These are phyloP conservation scores for Coffea eugenioides DNA, from an alignment of 257 asterid species.

Conservation along the genomic window DNA sequence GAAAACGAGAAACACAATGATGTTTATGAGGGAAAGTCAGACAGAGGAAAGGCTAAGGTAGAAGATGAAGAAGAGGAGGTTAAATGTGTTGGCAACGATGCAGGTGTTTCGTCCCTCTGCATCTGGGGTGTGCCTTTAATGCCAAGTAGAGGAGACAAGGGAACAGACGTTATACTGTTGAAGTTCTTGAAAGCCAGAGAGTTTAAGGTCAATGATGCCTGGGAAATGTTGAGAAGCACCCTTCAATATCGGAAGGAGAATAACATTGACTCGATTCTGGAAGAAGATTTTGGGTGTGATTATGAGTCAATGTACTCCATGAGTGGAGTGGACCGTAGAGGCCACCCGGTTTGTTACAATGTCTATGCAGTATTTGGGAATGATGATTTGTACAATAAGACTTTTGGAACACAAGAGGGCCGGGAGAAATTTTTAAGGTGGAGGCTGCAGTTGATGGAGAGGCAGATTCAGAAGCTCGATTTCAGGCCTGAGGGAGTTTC, in stretches of 20 bases:
- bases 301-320: constrained; percentile 31
- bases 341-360: constrained; percentile 64
- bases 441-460: constrained; percentile 67
- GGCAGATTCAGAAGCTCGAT: constrained; percentile 51
- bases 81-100: constrained; percentile 3
- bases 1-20: no score
- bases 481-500: constrained; percentile 43
- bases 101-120: constrained; percentile 19
- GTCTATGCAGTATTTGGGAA: constrained; percentile 51
- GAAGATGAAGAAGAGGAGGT: constrained; percentile 12
- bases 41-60: background rate
- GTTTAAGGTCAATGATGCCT: constrained; percentile 45
- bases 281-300: constrained; percentile 53
- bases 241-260: constrained; percentile 52
- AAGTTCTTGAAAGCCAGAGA: constrained; percentile 60
- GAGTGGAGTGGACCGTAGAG: constrained; percentile 49
- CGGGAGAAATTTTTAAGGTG: constrained; percentile 56
- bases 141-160: constrained; percentile 50
- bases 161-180: constrained; percentile 40
- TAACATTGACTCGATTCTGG: constrained; percentile 37
- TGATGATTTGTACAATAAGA: constrained; percentile 40
- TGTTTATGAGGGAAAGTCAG: no score
- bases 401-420: constrained; percentile 45
- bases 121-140: constrained; percentile 64
- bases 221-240: constrained; percentile 49